Percentiles rank a stretch among this genome's conserved stretches.
Conservation (phyloP, 129 eudicot genomes). For the Flaveria bidentis region DNA sequence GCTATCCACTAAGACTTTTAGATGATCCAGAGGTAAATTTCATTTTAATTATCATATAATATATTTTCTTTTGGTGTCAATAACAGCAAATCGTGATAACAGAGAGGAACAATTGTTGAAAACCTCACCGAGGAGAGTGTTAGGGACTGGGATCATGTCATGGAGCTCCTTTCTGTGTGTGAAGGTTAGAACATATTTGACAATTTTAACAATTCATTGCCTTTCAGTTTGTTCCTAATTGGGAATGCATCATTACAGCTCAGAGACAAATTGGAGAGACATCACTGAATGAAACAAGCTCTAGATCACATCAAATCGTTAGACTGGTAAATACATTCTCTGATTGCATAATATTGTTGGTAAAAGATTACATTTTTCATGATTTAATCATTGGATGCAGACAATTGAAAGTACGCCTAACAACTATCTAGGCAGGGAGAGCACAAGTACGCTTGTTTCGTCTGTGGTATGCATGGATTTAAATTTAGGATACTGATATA, state of each 20-base stretch:
- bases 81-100: slow-evolving; percentile 17
- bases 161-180: slow-evolving; percentile 82
- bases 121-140: slow-evolving; percentile 85
- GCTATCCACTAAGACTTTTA: slow-evolving; percentile 76
- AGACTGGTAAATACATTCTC: slow-evolving; percentile 61
- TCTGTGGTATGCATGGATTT: slow-evolving; percentile 63
- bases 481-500: not conserved
- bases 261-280: slow-evolving; percentile 97
- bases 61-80: slow-evolving; percentile 9
- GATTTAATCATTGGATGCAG: slow-evolving; percentile 48
- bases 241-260: slow-evolving; percentile 53
- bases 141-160: slow-evolving; percentile 78
- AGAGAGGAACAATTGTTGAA: slow-evolving; percentile 96
- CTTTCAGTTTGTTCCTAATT: slow-evolving; percentile 3
- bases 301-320: slow-evolving; percentile 96
- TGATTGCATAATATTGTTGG: slow-evolving; percentile 2
- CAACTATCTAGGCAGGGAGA: slow-evolving; percentile 70
- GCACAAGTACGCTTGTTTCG: slow-evolving; percentile 72
- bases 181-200: slow-evolving; percentile 54
- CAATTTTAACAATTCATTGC: not conserved
- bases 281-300: slow-evolving; percentile 84
- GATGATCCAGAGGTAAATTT: slow-evolving; percentile 93
- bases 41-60: not conserved
- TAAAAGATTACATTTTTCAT: not conserved
- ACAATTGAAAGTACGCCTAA: slow-evolving; percentile 83